phyloP scores from a whole-genome alignment of 768 basidiomycete species.

The Leccinum olivaceopallidum region DNA sequence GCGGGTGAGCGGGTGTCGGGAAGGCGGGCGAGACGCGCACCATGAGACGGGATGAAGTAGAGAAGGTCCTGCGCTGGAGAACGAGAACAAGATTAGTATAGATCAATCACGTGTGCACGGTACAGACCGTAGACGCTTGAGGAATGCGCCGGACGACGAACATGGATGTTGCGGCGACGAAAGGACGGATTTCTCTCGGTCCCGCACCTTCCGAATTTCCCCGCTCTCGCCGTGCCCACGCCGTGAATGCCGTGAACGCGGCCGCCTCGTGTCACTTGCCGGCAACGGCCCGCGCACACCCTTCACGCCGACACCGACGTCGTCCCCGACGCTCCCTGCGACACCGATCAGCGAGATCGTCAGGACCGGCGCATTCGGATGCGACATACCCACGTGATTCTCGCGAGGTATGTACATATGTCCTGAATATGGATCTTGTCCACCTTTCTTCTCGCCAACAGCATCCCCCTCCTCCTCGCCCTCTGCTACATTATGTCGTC shows the following conservation, averaged over 20 bases:
- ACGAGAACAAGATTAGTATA: not conserved
- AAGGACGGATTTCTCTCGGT: not conserved
- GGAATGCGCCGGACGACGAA: conserved; percentile 13
- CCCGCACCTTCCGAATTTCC: conserved; percentile 6
- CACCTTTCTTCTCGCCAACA: not conserved
- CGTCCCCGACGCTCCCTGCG: not conserved
- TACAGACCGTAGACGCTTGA: conserved; percentile 6
- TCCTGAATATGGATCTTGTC: not conserved
- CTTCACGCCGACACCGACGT: not conserved
- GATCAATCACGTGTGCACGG: conserved; percentile 24
- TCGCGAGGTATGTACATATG: conserved; percentile 13
- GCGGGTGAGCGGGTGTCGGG: not conserved
- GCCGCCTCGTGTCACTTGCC: not conserved
- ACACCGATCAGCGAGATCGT: not conserved
- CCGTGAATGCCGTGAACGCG: not conserved
- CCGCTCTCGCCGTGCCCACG: conserved; percentile 1
- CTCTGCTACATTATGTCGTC: conserved; percentile 25
- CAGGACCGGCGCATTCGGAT: conserved; percentile 2
- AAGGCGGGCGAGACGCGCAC: conserved; percentile 22
- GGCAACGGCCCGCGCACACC: not conserved
- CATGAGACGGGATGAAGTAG: conserved; percentile 37
- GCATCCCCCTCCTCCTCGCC: conserved; percentile 15
- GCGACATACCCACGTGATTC: conserved; percentile 31
- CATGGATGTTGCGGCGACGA: not conserved
- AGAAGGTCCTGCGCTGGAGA: conserved; percentile 20